A percentile compares a stretch with the other conserved stretches of the same genome.
Conservation (phyloP, 2,329 filamentous ascomycete species). For the Colletotrichum somersetense region DNA sequence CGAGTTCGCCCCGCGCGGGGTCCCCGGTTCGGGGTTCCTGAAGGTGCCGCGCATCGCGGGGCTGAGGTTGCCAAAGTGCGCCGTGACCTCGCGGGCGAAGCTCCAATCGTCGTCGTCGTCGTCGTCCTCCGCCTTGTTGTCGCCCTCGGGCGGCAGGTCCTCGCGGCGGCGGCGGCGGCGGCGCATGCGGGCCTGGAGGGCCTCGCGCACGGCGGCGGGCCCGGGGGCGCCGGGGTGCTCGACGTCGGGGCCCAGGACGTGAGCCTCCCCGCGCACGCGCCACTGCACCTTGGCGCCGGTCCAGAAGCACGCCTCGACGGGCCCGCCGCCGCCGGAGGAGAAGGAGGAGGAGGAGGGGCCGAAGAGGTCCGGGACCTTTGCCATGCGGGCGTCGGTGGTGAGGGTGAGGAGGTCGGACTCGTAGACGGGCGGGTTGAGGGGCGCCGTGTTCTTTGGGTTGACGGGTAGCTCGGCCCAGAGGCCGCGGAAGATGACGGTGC, state of each 20-base stretch:
- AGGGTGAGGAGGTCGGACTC: conserved; percentile 85
- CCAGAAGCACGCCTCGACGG: conserved; percentile 91
- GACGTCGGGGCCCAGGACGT: conserved; percentile 79
- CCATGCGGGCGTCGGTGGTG: conserved; percentile 90
- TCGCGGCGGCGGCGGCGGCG: conserved; percentile 47
- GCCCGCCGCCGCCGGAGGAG: conserved; percentile 70
- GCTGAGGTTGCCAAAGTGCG: conserved; percentile 89
- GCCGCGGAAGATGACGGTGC: conserved; percentile 87
- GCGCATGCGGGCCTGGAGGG: conserved; percentile 74
- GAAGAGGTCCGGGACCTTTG: conserved; percentile 81
- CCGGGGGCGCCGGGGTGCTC: conserved; percentile 54
- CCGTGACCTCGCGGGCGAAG: conserved; percentile 84
- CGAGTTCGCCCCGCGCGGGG: conserved; percentile 63
- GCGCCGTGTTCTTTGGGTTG: conserved; percentile 79
- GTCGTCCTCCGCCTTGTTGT: conserved; percentile 19
- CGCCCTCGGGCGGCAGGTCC: background rate
- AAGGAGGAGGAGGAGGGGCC: conserved; percentile 42
- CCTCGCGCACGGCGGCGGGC: conserved; percentile 68
- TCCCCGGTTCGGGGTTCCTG: conserved; percentile 78
- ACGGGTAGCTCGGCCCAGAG: conserved; percentile 81
- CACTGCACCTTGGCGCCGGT: conserved; percentile 80
- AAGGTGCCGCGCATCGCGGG: conserved; percentile 85
- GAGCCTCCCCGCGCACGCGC: conserved; percentile 83
- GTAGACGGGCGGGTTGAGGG: conserved; percentile 76
- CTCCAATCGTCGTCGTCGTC: conserved; percentile 69